Evolutionary conservation across 306 rosid species (phyloP), one percentile per base, ranked within the genome.

Genomic region (Prunus fruticosa): DNA sequence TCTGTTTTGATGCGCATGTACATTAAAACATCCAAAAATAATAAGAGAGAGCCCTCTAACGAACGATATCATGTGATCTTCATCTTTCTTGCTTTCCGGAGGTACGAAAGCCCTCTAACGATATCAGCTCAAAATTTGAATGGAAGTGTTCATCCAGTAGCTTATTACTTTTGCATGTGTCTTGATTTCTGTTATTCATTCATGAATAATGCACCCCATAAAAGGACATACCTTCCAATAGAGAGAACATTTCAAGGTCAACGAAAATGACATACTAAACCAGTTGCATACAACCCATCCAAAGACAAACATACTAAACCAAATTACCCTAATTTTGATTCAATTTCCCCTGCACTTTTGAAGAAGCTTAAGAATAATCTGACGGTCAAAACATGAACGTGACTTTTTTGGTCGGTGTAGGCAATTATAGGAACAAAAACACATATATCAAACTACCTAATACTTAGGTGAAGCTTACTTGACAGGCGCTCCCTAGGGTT

Each of bases 401-500:
- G 38, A 60, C 5, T 3, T 23, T 5, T 38, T 38, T 38, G 43
- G 18, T 30, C 19, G 38, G 53, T 11, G 5, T 49, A 14, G 4
- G 18, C 14, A 49, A 49, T 5, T 49, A 49, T 52, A 15, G 9
- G 57, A 52, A 52, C 6, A 38, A 38, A 38, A 38, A 38, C 43
- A 38, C 43, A 38, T 6, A 38, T 38, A 6, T 38, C 22, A 6
- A 16, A 19, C 20, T 56, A 56, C 62, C 12, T 8, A n/a, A 14
- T n/a, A 56, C 5, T 8, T 20, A 64, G 32, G 69, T 9, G 74
- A 18, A 45, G 79, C 92, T 72, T 81, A 95, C 98, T 77, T 3
- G 98, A 88, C 28, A 95, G 86, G 54, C 98, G 97, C 86, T 95
- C 97, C 22, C 98, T 89, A 77, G 97, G 97, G 85, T 95, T 95